Conservation (phyloP, 306 rosid species). For the Morella rubra region DNA sequence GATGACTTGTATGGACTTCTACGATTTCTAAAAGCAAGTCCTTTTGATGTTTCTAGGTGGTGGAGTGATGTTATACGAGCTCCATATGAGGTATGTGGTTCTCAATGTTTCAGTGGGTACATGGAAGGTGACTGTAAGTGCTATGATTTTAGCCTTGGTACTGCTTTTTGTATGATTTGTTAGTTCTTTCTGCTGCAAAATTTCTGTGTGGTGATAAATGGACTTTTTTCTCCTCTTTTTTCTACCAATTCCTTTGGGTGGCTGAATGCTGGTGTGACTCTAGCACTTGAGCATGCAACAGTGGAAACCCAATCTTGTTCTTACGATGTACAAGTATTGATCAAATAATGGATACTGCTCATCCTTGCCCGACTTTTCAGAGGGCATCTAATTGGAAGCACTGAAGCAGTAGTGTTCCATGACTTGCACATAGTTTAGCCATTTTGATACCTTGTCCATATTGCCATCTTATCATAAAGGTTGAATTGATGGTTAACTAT, state of each 20-base stretch:
- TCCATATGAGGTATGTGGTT: conserved; percentile 77
- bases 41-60: conserved; percentile 80
- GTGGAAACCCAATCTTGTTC: not conserved
- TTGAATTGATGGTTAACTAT: not conserved
- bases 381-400: not conserved
- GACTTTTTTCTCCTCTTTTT: not conserved
- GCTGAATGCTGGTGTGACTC: not conserved
- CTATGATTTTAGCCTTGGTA: not conserved
- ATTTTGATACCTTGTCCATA: not conserved
- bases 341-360: not conserved
- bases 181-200: not conserved
- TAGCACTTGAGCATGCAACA: not conserved
- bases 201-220: not conserved
- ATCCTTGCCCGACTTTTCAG: not conserved
- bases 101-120: conserved; percentile 7
- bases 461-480: not conserved
- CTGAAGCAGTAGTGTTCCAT: not conserved
- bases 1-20: conserved; percentile 89
- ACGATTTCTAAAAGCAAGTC: conserved; percentile 73
- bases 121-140: conserved; percentile 24
- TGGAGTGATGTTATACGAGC: conserved; percentile 91
- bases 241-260: not conserved
- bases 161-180: not conserved
- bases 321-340: not conserved
- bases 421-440: not conserved